Percentiles rank a stretch among this genome's conserved stretches.
These are phyloP conservation scores for Acanthamoeba castellanii DNA, from an alignment of 208 protist genomes.

Conservation along the genomic window DNA sequence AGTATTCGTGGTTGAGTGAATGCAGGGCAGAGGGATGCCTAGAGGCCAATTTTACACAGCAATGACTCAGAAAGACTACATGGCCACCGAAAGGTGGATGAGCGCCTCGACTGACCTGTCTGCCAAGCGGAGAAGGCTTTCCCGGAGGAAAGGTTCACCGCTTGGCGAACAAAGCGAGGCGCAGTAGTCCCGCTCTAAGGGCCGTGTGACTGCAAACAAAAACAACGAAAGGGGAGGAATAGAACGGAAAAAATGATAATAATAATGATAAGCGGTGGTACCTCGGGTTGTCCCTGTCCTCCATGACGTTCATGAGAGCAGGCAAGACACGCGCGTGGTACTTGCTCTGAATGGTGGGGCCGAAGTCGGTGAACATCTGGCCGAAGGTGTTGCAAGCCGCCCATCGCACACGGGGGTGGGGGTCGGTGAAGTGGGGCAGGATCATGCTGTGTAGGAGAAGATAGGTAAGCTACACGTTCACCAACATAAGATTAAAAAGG, in stretches of 20 bases:
- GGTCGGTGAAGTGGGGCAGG: conserved; percentile 84
- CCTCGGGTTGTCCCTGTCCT: conserved; percentile 82
- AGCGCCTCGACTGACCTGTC: conserved; percentile 34
- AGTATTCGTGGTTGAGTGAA: background rate
- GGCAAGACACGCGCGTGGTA: conserved; percentile 84
- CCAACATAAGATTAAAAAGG: background rate
- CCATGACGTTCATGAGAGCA: conserved; percentile 87
- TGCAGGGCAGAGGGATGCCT: conserved; percentile 45
- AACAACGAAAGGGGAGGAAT: background rate
- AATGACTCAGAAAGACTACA: conserved; percentile 72
- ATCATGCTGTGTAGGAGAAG: conserved; percentile 72
- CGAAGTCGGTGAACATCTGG: conserved; percentile 92
- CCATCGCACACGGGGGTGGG: conserved; percentile 90
- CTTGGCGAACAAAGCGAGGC: background rate
- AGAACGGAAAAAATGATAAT: background rate
- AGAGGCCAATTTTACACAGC: conserved; percentile 60
- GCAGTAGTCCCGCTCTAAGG: conserved; percentile 58
- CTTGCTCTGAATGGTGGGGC: conserved; percentile 76
- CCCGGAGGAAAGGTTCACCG: background rate
- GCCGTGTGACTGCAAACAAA: background rate
- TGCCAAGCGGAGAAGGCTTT: background rate
- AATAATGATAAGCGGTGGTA: background rate
- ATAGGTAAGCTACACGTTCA: background rate
- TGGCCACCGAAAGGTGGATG: conserved; percentile 16
- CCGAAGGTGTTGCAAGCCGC: conserved; percentile 92